A percentile compares a stretch with the other conserved stretches of the same genome.
phyloP scores from a whole-genome alignment of 495 filamentous ascomycete genomes.

The Neurospora sp. region DNA sequence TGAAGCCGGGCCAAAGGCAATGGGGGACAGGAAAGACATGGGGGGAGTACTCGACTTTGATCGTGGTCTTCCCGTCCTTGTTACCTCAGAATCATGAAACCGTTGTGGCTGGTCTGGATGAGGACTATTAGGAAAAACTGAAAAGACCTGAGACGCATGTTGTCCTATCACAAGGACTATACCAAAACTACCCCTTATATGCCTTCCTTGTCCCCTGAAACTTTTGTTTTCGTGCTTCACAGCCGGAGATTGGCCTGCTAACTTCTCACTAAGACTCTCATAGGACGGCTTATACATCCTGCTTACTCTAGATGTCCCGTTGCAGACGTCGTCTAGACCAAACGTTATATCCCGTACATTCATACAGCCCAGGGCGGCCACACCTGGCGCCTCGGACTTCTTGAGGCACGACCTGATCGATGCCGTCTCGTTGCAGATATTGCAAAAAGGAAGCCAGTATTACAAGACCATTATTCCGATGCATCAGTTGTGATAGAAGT shows the following conservation, averaged over 20 bases:
- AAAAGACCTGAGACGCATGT: constrained; percentile 29
- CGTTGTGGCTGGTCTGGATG: constrained; percentile 22
- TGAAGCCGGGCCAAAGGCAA: constrained; percentile 23
- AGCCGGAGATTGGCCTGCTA: constrained; percentile 4
- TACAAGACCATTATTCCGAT: constrained; percentile 5
- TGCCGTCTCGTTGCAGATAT: constrained; percentile 1
- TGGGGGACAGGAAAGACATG: constrained; percentile 17
- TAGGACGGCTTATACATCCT: neutral
- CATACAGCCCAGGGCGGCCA: neutral
- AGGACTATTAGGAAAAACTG: constrained; percentile 23
- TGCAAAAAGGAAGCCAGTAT: neutral
- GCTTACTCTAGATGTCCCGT: constrained; percentile 1
- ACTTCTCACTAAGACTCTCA: constrained; percentile 3
- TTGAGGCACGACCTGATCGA: neutral
- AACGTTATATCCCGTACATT: neutral
- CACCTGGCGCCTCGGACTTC: neutral
- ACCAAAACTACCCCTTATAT: neutral
- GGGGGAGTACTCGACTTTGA: constrained; percentile 2
- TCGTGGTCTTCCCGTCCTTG: constrained; percentile 1
- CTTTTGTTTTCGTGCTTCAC: constrained; percentile 4
- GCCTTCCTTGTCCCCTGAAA: neutral
- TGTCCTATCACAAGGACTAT: neutral
- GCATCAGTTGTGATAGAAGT: neutral
- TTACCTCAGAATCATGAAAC: constrained; percentile 17
- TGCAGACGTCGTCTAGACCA: constrained; percentile 2